These are phyloP conservation scores for Cystofilobasidium bisporidii DNA, from an alignment of 768 basidiomycete species.

Conservation along the genomic window DNA sequence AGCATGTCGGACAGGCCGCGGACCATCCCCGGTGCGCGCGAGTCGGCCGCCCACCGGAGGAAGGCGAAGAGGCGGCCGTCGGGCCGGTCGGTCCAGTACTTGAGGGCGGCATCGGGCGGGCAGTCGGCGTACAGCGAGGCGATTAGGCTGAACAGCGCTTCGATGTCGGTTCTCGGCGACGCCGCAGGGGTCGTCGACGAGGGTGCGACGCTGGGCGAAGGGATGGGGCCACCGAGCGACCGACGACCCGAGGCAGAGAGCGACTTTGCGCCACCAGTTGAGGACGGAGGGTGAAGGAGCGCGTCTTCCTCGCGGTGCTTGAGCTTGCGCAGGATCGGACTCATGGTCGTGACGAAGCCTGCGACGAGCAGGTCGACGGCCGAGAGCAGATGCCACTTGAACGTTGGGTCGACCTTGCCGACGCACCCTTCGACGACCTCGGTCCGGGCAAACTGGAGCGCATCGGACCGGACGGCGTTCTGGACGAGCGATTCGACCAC, in stretches of 20 bases:
- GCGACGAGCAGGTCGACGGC: slow-evolving; percentile 64
- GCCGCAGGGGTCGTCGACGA: slow-evolving; percentile 31
- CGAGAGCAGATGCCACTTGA: slow-evolving; percentile 52
- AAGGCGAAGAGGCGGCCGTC: slow-evolving; percentile 61
- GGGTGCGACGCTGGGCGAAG: neutral
- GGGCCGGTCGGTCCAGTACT: slow-evolving; percentile 61
- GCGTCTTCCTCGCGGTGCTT: slow-evolving; percentile 83
- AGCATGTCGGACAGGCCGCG: slow-evolving; percentile 84
- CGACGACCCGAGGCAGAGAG: slow-evolving; percentile 35
- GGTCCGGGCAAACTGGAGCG: slow-evolving; percentile 61
- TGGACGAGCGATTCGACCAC: slow-evolving; percentile 71
- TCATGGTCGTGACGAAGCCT: slow-evolving; percentile 42
- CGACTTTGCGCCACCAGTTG: slow-evolving; percentile 52
- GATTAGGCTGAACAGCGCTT: slow-evolving; percentile 71
- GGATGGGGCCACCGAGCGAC: slow-evolving; percentile 1
- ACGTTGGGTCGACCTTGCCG: slow-evolving; percentile 40
- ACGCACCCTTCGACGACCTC: slow-evolving; percentile 51
- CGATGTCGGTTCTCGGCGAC: slow-evolving; percentile 68
- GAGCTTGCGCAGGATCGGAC: slow-evolving; percentile 45
- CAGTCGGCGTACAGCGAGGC: slow-evolving; percentile 68
- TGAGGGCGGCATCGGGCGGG: slow-evolving; percentile 64
- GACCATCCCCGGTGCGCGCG: slow-evolving; percentile 60
- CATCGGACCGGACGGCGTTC: slow-evolving; percentile 72
- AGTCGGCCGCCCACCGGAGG: slow-evolving; percentile 78
- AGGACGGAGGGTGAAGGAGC: slow-evolving; percentile 51